Base-by-base conservation (phyloP, 225 moss, liverwort and hornwort genomes). In the Ulota crispa region DNA sequence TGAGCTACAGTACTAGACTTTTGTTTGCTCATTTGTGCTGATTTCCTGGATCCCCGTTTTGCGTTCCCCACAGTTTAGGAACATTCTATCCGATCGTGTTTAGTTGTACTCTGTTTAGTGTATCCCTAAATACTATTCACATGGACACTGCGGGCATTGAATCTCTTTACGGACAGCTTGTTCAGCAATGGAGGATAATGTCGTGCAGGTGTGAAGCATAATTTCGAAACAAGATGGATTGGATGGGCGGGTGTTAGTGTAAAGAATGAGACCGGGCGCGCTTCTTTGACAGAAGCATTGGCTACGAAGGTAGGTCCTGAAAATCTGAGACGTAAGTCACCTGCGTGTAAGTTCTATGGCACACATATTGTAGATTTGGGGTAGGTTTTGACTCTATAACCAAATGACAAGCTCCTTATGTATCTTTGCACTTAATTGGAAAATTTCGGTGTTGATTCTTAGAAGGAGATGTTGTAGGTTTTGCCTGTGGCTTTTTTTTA, bases 141-240 rank as follows among this genome's bases (percentile, higher is more conserved):
- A 61, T 62, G 62, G 60, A 80, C 23, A 45, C 68, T 73, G 73
- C 78, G 81, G 77, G 73, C 62, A 34, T 73, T 68, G 55, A 63
- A 45, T 68, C 61, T 76, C 42, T 42, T 82, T 67, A 68, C 56
- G 75, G 47, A 76, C 36, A 82, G 72, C 61, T 67, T 73, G 77
- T 63, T 87, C 70, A 87, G 78, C 78, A 78, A 69, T 74, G 70
- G 81, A 75, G 79, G 66, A 43, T 75, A 79, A 79, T 86, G 83
- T 83, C 37, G 71, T 85, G 87, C 90, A 92, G 92, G 92, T 81
- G 98, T 99, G 75, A 99, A 95, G 78, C 95, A 95, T 70, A 92
- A 94, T 89, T 99, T 99, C 72, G 95, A 99, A 86, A 99, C 98
- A 43, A 86, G 94, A 85, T 99, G 98, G 98, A 99, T 99, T 61